These are phyloP conservation scores for Hylodesmum podocarpum DNA, from an alignment of 306 rosid genomes.

Conservation along the genomic window DNA sequence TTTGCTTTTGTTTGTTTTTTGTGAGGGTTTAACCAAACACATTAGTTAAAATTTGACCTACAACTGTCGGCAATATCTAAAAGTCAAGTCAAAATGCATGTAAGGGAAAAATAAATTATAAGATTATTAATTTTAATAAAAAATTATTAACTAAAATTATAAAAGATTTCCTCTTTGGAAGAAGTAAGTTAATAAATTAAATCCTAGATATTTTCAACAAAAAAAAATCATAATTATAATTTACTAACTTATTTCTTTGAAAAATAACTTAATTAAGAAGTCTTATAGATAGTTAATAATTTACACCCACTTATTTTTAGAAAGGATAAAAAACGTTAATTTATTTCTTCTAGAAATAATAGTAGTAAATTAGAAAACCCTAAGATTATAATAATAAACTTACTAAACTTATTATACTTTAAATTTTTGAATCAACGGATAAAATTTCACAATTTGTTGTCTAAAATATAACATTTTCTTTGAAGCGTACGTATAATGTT, in stretches of 20 bases:
- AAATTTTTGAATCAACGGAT: not conserved
- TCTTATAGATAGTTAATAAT: too few species aligned
- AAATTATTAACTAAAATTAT: not conserved
- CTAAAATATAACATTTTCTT: not conserved
- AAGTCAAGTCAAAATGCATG: constrained; percentile 8
- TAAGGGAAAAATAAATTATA: not conserved
- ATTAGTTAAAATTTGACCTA: not conserved
- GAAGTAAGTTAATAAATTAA: too few species aligned
- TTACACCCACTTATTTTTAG: too few species aligned
- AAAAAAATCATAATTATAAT: too few species aligned
- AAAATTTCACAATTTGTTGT: not conserved
- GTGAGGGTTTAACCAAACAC: constrained; percentile 23
- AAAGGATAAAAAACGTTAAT: too few species aligned
- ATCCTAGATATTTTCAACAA: too few species aligned
- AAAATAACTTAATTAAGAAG: too few species aligned
- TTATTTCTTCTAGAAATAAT: too few species aligned
- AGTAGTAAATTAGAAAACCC: too few species aligned
- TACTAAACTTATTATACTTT: not conserved
- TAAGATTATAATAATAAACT: not conserved
- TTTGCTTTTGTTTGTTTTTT: not conserved
- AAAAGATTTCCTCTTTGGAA: too few species aligned
- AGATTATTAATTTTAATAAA: not conserved
- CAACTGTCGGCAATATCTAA: not conserved
- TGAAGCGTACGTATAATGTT: too few species aligned
- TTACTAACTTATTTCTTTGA: too few species aligned